These are phyloP conservation scores for Trichoderma gamsii DNA, from an alignment of 495 filamentous ascomycete species.

Conservation along the genomic window DNA sequence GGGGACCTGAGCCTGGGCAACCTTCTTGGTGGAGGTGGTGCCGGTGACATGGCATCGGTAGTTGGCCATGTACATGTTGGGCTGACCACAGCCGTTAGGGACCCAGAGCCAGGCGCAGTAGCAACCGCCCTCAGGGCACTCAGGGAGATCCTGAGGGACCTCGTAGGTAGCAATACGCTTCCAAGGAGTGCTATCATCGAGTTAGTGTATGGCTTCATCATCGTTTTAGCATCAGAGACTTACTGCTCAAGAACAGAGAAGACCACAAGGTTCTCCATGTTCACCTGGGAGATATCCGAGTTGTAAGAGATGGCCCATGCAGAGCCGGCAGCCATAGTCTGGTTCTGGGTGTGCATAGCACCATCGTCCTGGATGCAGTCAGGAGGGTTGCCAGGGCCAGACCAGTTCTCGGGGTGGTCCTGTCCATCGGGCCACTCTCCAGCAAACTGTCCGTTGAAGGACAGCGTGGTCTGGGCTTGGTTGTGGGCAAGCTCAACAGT, in stretches of 20 bases:
- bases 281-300: constrained; percentile 38
- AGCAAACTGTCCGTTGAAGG: constrained; percentile 36
- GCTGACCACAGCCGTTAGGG: constrained; percentile 43
- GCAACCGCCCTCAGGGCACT: constrained; percentile 46
- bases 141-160: constrained; percentile 41
- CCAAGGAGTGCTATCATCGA: constrained; percentile 40
- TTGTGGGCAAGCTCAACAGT: constrained; percentile 51
- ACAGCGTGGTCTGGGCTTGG: constrained; percentile 43
- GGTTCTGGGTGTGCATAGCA: constrained; percentile 41
- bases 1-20: constrained; percentile 38
- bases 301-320: constrained; percentile 53
- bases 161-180: constrained; percentile 43
- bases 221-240: constrained; percentile 3
- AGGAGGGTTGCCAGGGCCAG: constrained; percentile 30
- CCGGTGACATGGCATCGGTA: constrained; percentile 48
- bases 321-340: constrained; percentile 40
- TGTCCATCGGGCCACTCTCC: constrained; percentile 44
- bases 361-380: constrained; percentile 36
- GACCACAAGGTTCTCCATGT: constrained; percentile 47
- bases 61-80: constrained; percentile 51
- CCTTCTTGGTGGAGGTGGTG: constrained; percentile 31
- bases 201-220: background rate
- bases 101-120: constrained; percentile 55
- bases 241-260: constrained; percentile 43
- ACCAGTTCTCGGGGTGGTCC: constrained; percentile 41